Conservation (phyloP, 2,329 filamentous ascomycete genomes). For the Talaromyces sp. region DNA sequence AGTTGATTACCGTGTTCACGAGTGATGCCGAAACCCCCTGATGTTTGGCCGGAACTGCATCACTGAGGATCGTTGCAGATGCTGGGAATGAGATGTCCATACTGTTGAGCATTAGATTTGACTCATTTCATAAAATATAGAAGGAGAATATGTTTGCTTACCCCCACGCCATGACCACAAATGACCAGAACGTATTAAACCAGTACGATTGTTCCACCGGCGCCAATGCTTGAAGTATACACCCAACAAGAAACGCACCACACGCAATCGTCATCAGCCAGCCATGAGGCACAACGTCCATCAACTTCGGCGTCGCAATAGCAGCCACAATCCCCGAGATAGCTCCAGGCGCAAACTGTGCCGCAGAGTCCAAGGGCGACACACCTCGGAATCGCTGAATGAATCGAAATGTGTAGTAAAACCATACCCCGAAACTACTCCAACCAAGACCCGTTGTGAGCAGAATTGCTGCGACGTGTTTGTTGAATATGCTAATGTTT, state of each 20-base stretch:
- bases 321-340: conserved; percentile 34
- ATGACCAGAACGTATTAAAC: conserved; percentile 31
- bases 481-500: conserved; percentile 5
- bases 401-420: conserved; percentile 43
- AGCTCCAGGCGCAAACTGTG: conserved; percentile 32
- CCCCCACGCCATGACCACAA: conserved; percentile 24
- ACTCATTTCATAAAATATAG: background rate
- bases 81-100: conserved; percentile 65
- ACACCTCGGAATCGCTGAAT: conserved; percentile 28
- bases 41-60: conserved; percentile 48
- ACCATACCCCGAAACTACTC: conserved; percentile 43
- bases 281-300: conserved; percentile 25
- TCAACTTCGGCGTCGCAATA: conserved; percentile 29
- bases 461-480: conserved; percentile 36
- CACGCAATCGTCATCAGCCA: conserved; percentile 34
- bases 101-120: background rate
- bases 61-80: conserved; percentile 60
- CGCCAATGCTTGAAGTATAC: conserved; percentile 37
- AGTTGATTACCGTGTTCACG: conserved; percentile 66
- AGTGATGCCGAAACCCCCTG: conserved; percentile 57
- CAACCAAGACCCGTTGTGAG: conserved; percentile 44
- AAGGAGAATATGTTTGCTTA: background rate
- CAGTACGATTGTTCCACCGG: conserved; percentile 44
- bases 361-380: conserved; percentile 31
- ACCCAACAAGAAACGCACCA: conserved; percentile 32